phyloP scores from a whole-genome alignment of 2,329 filamentous ascomycete species.

The Fusarium chuoi region DNA sequence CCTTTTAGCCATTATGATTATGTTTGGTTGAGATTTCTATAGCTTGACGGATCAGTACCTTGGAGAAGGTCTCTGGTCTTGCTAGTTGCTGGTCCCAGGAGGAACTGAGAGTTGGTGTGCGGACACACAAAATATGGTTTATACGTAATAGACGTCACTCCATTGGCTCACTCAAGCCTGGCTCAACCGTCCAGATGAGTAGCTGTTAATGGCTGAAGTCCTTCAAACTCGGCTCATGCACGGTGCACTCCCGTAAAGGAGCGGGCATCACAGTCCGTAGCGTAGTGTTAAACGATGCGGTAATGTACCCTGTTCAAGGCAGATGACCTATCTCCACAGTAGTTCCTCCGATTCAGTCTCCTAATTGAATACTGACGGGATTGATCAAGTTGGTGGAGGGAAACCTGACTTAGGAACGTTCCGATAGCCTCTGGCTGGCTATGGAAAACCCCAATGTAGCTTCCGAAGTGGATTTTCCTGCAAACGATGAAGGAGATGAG shows the following conservation, averaged over 20 bases:
- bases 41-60: neutral
- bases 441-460: neutral
- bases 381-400: neutral
- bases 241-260: neutral
- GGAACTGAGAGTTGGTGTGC: neutral
- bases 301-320: neutral
- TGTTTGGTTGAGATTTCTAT: neutral
- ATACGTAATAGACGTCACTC: neutral
- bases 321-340: neutral
- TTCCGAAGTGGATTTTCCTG: neutral
- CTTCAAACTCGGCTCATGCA: neutral
- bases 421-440: neutral
- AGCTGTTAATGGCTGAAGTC: rapidly evolving
- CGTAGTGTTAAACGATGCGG: neutral
- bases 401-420: neutral
- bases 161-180: neutral
- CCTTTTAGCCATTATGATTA: neutral
- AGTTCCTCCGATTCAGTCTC: neutral
- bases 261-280: neutral
- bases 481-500: neutral
- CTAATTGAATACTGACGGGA: neutral
- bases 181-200: neutral
- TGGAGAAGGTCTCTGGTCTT: neutral
- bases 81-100: too few relatives aligned
- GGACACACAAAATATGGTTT: neutral